Conservation (phyloP, 139 green algal genomes). For the Desmodesmus armatus region DNA sequence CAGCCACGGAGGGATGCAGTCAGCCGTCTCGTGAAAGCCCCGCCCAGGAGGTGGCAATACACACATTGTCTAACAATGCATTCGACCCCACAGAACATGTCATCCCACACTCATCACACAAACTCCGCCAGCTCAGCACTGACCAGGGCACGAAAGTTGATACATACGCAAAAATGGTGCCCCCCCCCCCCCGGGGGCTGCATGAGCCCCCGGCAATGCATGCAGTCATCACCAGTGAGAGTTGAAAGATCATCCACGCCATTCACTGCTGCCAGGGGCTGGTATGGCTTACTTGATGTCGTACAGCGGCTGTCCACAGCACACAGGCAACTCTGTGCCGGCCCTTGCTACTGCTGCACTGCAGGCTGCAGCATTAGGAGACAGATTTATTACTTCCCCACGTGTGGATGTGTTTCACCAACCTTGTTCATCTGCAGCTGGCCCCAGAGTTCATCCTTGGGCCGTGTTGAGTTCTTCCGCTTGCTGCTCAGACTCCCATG, state of each 20-base stretch:
- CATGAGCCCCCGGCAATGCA: too few species aligned
- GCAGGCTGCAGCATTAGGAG: neutral
- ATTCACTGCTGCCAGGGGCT: neutral
- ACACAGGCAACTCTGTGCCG: neutral
- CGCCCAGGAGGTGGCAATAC: too few species aligned
- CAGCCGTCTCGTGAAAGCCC: too few species aligned
- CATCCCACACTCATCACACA: too few species aligned
- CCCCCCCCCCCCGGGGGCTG: too few species aligned
- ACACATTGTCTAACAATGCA: too few species aligned
- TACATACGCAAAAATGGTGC: too few species aligned
- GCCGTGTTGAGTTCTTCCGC: neutral
- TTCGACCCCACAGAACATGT: too few species aligned
- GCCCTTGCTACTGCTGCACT: neutral
- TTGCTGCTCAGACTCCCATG: neutral
- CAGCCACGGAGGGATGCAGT: too few species aligned
- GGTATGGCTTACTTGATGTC: neutral
- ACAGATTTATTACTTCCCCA: neutral
- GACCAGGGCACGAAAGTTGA: too few species aligned
- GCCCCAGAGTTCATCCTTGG: constrained; percentile 39
- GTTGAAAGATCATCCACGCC: neutral
- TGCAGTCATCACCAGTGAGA: too few species aligned
- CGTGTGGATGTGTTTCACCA: neutral
- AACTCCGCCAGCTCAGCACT: too few species aligned
- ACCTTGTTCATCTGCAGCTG: constrained; percentile 40
- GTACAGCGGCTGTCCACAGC: neutral